Percentiles rank a stretch among this genome's conserved stretches.
phyloP scores from a whole-genome alignment of 805 yeast species.

The Nakazawaea pomicola region DNA sequence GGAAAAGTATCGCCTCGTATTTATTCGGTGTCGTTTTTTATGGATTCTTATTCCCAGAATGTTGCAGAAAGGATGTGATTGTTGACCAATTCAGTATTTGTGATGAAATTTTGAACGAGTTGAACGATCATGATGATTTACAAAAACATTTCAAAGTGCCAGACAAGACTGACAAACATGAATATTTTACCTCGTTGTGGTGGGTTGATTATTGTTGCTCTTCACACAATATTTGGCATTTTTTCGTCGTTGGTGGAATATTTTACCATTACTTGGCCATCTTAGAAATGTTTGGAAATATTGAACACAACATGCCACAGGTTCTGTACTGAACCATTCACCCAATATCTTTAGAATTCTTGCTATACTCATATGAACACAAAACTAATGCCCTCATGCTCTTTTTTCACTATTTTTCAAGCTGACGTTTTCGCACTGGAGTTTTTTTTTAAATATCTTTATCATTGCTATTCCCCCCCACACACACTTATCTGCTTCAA shows the following conservation, averaged over 20 bases:
- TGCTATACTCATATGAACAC: no score
- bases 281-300: slow-evolving; percentile 55
- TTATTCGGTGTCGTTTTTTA: slow-evolving; percentile 80
- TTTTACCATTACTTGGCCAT: slow-evolving; percentile 82
- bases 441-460: no score
- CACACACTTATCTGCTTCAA: no score
- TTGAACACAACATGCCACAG: slow-evolving; percentile 4
- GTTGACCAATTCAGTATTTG: slow-evolving; percentile 38
- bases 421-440: not conserved
- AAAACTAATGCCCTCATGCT: no score
- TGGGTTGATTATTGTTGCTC: slow-evolving; percentile 75
- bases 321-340: not conserved
- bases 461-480: no score
- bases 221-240: slow-evolving; percentile 93
- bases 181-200: slow-evolving; percentile 57
- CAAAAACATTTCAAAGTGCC: slow-evolving; percentile 38
- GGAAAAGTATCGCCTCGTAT: slow-evolving; percentile 71
- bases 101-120: slow-evolving; percentile 26
- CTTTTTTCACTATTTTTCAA: not conserved
- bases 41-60: slow-evolving; percentile 84
- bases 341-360: not conserved
- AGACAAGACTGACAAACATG: slow-evolving; percentile 23
- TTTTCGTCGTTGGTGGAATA: slow-evolving; percentile 86
- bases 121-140: slow-evolving; percentile 22
- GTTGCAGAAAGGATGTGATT: slow-evolving; percentile 69